Evolutionary conservation across 2,329 filamentous ascomycete species (phyloP).

Genomic region (Hypomyces rosellus): DNA sequence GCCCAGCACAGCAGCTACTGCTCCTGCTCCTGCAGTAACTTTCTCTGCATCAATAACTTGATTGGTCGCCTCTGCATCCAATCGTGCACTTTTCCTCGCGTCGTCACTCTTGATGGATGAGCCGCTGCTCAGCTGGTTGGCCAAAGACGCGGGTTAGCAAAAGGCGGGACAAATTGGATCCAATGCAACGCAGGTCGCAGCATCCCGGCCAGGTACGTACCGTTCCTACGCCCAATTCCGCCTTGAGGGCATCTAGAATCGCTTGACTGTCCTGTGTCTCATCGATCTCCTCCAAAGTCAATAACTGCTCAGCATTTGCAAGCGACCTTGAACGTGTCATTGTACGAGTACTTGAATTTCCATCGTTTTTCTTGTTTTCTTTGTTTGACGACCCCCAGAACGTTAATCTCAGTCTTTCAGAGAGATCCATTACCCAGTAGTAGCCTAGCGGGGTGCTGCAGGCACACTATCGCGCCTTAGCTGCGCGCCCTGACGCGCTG

Average conservation of each 20-base stretch:
- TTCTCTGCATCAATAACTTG: too few species aligned
- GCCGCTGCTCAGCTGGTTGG: slow-evolving; percentile 5
- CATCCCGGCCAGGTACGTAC: slow-evolving; percentile 7
- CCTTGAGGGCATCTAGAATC: slow-evolving; percentile 32
- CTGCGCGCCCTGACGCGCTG: slow-evolving; percentile 17
- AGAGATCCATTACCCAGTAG: too few species aligned
- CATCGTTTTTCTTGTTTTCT: slow-evolving; percentile 13
- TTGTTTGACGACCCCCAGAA: background rate
- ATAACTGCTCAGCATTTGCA: slow-evolving; percentile 21
- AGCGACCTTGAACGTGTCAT: slow-evolving; percentile 27
- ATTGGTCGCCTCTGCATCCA: too few species aligned
- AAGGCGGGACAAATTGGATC: background rate
- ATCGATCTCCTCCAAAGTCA: slow-evolving; percentile 23
- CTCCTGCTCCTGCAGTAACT: too few species aligned
- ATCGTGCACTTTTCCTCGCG: background rate
- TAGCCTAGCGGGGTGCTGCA: too few species aligned
- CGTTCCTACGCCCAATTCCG: slow-evolving; percentile 28
- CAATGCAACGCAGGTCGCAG: background rate
- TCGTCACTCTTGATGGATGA: too few species aligned
- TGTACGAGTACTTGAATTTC: slow-evolving; percentile 8
- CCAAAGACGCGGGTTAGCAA: background rate
- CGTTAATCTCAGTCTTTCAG: background rate
- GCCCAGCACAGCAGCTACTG: too few species aligned
- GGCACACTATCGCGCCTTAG: too few species aligned
- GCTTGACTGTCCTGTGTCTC: slow-evolving; percentile 41